Conservation (phyloP, 805 yeast genomes). For the Yamadazyma insecticola region DNA sequence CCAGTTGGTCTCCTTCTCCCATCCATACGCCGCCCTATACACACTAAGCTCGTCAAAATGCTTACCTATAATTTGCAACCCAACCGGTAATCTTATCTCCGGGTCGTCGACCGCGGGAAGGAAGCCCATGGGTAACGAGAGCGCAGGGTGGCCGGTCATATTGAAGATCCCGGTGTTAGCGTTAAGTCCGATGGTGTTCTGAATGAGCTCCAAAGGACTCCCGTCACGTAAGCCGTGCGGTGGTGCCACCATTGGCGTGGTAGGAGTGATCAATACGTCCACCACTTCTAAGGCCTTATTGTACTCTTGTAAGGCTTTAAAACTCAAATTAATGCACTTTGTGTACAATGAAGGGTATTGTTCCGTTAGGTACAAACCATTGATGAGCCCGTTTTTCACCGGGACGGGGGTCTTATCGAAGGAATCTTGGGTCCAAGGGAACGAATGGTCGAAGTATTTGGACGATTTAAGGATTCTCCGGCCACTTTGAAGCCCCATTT, state of each 20-base stretch:
- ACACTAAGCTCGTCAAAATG: conserved; percentile 9
- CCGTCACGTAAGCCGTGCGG: conserved; percentile 12
- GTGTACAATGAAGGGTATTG: conserved; percentile 10
- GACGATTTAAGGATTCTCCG: conserved; percentile 9
- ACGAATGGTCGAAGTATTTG: conserved; percentile 6
- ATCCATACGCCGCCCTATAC: conserved; percentile 11
- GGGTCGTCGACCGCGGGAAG: conserved; percentile 9
- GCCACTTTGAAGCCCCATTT: conserved; percentile 10
- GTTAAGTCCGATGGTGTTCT: conserved; percentile 11
- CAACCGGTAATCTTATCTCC: conserved; percentile 9
- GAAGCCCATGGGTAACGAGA: conserved; percentile 10
- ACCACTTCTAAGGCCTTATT: conserved; percentile 10
- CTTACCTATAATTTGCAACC: conserved; percentile 12
- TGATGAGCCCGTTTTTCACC: conserved; percentile 9
- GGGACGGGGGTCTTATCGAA: conserved; percentile 12
- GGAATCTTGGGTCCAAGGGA: conserved; percentile 11
- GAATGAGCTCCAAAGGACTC: conserved; percentile 9
- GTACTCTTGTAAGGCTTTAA: conserved; percentile 10
- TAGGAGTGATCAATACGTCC: conserved; percentile 11
- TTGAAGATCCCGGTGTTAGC: conserved; percentile 12
- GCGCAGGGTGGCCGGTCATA: conserved; percentile 13
- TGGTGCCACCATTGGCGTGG: conserved; percentile 12
- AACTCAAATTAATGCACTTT: conserved; percentile 11
- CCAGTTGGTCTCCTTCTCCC: conserved; percentile 11
- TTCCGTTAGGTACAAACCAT: conserved; percentile 9